Percentiles rank a stretch among this genome's conserved stretches.
Conservation (phyloP, 1,139 yeast species). For the Blastobotrys elegans region DNA sequence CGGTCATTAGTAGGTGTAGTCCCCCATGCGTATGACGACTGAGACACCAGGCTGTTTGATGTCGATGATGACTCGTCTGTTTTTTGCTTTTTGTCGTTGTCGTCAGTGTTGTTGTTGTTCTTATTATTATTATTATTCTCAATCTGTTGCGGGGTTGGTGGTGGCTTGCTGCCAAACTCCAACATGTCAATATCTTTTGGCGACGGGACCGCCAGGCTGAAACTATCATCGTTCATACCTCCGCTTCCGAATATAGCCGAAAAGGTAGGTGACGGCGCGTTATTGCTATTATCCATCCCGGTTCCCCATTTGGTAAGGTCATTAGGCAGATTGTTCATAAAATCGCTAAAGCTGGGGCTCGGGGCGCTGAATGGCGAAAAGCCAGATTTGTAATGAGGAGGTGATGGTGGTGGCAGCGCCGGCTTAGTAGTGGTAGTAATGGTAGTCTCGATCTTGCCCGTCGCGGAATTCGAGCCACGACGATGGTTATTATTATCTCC, state of each 20-base stretch:
- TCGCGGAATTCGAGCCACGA: not conserved
- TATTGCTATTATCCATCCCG: not conserved
- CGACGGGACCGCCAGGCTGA: constrained; percentile 5
- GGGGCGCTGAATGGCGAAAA: not conserved
- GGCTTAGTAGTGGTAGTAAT: too few relatives aligned
- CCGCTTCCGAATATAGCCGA: constrained; percentile 6
- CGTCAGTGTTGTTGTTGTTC: not conserved
- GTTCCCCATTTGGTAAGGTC: not conserved
- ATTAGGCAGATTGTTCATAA: constrained; percentile 2
- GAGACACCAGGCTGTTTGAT: not conserved
- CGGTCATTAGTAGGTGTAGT: not conserved
- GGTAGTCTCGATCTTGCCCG: too few relatives aligned
- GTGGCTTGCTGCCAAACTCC: not conserved
- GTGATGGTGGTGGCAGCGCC: not conserved
- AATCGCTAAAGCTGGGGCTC: constrained; percentile 5
- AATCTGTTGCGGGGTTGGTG: not conserved
- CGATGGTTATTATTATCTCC: not conserved
- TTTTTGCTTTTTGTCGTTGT: not conserved
- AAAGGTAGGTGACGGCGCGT: constrained; percentile 8
- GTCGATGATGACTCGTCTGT: not conserved
- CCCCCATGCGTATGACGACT: constrained; percentile 3
- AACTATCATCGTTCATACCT: constrained; percentile 5
- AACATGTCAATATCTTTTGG: constrained; percentile 12
- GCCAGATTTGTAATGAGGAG: not conserved
- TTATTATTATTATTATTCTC: too few relatives aligned